Evolutionary conservation across 2,329 filamentous ascomycete species (phyloP), one percentile per base, ranked within the genome.

Genomic region (Hirsutella minnesotensis): DNA sequence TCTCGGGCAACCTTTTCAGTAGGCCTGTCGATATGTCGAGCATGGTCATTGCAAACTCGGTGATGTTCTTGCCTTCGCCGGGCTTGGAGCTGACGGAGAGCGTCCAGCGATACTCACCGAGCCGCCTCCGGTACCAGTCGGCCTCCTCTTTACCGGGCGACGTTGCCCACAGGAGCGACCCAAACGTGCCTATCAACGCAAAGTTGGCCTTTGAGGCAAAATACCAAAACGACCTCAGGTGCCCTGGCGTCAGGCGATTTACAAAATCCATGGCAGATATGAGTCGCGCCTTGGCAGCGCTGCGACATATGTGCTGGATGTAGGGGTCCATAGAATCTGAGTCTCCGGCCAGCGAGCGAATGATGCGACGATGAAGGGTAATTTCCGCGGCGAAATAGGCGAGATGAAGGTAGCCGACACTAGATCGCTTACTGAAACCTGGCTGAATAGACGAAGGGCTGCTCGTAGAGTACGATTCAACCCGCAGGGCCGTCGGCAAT

Each of bases 231-330:
- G 86, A 77, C n/a, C 83, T 79, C 24, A 95, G 73, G 54, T 96
- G 89, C 30, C 81, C 78, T 0, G 87, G 86, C 37, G 84, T 87
- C 27, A 96, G 75, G 1, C 90, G 82, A 63, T 95, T 95, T 53
- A 95, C 88, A 62, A 95, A 95, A 60, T 96, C 90, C 85, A 96
- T 94, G 49, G 89, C 88, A 19, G 86, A 94, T 56, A 95, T 95
- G 29, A 96, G 74, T 5, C 90, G 83, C 0, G 90, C 94, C 61
- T 95, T 95, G 42, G 90, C 90, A 4, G 90, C 90, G 44, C 83
- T 89, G 42, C 90, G 87, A 63, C 89, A 95, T 52, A 95, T 95
- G 62, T 94, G 86, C 43, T 88, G 77, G 40, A 94, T 79, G 54
- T 95, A 94, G 0, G 82, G 75, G 56, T 94, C 86, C 33, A 81